Evolutionary conservation across 2,329 filamentous ascomycete genomes (phyloP).

Genomic region (Colletotrichum sp.): DNA sequence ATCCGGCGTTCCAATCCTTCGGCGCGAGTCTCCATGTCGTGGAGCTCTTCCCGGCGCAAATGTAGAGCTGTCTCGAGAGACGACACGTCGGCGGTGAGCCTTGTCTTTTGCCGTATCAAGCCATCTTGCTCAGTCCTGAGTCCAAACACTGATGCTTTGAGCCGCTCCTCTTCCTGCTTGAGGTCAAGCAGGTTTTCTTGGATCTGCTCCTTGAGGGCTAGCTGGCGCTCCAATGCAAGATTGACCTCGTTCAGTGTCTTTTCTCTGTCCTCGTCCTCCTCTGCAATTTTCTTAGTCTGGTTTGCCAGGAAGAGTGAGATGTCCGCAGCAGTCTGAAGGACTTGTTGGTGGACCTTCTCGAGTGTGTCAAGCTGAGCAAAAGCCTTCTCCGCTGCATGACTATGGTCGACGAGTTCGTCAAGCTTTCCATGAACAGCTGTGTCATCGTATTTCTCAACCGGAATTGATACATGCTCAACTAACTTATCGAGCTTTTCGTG

Average conservation of each 20-base stretch:
- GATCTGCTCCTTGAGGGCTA: slow-evolving; percentile 68
- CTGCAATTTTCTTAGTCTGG: slow-evolving; percentile 76
- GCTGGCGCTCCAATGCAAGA: slow-evolving; percentile 79
- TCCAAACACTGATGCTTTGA: slow-evolving; percentile 60
- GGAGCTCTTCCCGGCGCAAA: slow-evolving; percentile 88
- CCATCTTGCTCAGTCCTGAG: slow-evolving; percentile 76
- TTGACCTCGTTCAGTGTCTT: slow-evolving; percentile 81
- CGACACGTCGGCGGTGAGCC: slow-evolving; percentile 84
- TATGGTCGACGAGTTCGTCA: slow-evolving; percentile 64
- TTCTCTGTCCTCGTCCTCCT: slow-evolving; percentile 81
- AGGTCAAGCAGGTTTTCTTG: slow-evolving; percentile 59
- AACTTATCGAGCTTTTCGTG: slow-evolving; percentile 41
- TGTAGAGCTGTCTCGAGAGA: slow-evolving; percentile 89
- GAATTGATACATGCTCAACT: slow-evolving; percentile 6
- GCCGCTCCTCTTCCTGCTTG: slow-evolving; percentile 56
- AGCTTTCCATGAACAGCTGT: slow-evolving; percentile 31
- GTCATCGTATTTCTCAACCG: slow-evolving; percentile 26
- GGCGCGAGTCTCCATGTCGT: slow-evolving; percentile 87
- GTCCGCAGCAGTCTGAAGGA: slow-evolving; percentile 82
- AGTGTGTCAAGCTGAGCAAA: slow-evolving; percentile 80
- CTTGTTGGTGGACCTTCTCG: slow-evolving; percentile 87
- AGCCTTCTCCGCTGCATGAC: slow-evolving; percentile 70
- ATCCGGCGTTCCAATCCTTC: slow-evolving; percentile 91
- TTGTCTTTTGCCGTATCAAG: slow-evolving; percentile 77
- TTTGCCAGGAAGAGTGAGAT: slow-evolving; percentile 81